Evolutionary conservation across 2,329 filamentous ascomycete species (phyloP).

Genomic region (Xylaria sp.): DNA sequence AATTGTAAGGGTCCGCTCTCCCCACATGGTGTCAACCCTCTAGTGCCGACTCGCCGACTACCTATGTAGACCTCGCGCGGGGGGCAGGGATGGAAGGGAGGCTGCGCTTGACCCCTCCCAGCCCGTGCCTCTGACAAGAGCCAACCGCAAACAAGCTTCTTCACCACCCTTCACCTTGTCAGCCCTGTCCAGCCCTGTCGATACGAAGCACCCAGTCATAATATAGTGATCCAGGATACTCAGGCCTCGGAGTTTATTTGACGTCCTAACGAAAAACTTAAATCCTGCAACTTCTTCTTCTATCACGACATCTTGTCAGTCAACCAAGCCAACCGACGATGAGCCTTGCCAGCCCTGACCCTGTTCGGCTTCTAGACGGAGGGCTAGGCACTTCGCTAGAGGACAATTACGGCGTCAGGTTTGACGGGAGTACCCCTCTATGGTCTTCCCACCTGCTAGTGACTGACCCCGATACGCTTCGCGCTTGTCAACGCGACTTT

Average conservation of each 20-base stretch:
- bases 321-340: constrained; percentile 6
- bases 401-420: constrained; percentile 56
- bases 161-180: background rate
- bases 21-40: background rate
- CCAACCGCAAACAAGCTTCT: background rate
- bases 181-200: background rate
- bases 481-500: constrained; percentile 60
- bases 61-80: too few relatives aligned
- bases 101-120: too few relatives aligned
- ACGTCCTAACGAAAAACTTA: background rate
- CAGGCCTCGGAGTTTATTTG: background rate
- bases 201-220: background rate
- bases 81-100: too few relatives aligned
- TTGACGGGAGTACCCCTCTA: constrained; percentile 56
- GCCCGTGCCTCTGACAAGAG: background rate
- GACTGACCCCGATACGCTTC: constrained; percentile 52
- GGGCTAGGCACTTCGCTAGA: constrained; percentile 69
- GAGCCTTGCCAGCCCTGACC: constrained; percentile 9
- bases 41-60: background rate
- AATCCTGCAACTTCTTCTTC: too few relatives aligned
- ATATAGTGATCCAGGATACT: background rate
- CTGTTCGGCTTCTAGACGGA: constrained; percentile 63
- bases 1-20: background rate
- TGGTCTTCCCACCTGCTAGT: constrained; percentile 72
- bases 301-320: background rate